Base-by-base conservation (phyloP, 257 asterid genomes). In the Solanum tarijense region DNA sequence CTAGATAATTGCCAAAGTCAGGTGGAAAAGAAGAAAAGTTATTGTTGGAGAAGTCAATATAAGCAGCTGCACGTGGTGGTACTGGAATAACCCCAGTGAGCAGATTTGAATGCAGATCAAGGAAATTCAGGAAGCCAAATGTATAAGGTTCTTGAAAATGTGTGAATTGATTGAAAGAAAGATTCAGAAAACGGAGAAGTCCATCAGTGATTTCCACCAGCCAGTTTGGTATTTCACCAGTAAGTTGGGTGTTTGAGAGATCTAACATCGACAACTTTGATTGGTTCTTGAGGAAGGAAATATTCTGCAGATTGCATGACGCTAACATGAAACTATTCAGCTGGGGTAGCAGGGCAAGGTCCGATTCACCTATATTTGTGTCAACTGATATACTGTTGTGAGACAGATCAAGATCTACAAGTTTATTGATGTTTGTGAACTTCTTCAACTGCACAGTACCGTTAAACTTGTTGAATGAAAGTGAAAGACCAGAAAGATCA, bases 231-330 rank as follows among this genome's bases (percentile, higher is more conserved):
- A 79, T 43, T 79, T 43, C 84, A 43, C 84, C 66, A 14, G 66
- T 27, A 55, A 91, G 90, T 1, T 73, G 86, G 85, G 62, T 91
- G 86, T 76, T 86, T 29, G 93, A 91, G 87, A 86, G 90, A 62
- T 91, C 91, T 6, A 91, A 39, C 83, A 43, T 84, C 7, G 58
- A 81, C 29, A 86, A 88, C 18, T 48, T 34, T 20, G 75, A 55
- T 84, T 84, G 91, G 41, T 93, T 92, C 78, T 69, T 90, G 83
- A 94, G 74, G 76, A 69, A 85, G 23, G 96, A 34, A 92, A 34
- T n/a, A 29, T 87, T 91, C 55, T 89, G 84, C 84, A 95, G 71
- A 18, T 91, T 92, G 91, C 98, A 94, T 29, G 96, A 93, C 0
- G 94, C 94, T 66, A 95, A 60, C 72, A 29, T 35, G 36, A 90